phyloP scores from a whole-genome alignment of 108 stramenopile genomes.

The Cyclotella kingstonii region DNA sequence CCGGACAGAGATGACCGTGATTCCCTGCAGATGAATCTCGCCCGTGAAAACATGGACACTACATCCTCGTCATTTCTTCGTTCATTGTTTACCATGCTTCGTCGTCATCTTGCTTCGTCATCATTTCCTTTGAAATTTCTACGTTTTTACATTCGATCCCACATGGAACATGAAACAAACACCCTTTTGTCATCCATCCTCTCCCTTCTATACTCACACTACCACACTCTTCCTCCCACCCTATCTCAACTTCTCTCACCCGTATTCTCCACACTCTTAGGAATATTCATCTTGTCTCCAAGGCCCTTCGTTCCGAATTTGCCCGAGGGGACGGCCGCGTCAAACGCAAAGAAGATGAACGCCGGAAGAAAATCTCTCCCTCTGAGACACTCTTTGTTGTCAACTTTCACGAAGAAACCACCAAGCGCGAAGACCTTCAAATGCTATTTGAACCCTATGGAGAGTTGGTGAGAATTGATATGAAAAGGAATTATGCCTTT shows the following conservation, averaged over 20 bases:
- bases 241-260: not conserved
- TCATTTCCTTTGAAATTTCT: too few relatives aligned
- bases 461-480: slow-evolving; percentile 79
- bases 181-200: not conserved
- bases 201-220: not conserved
- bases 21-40: not conserved
- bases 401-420: slow-evolving; percentile 87
- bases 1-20: too few relatives aligned
- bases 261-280: slow-evolving; percentile 34
- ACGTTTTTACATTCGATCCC: too few relatives aligned
- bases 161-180: too few relatives aligned
- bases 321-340: slow-evolving; percentile 86
- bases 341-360: slow-evolving; percentile 91
- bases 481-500: slow-evolving; percentile 93
- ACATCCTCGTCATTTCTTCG: slow-evolving; percentile 4
- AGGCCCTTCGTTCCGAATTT: slow-evolving; percentile 78
- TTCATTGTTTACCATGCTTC: slow-evolving; percentile 2
- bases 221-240: slow-evolving; percentile 10
- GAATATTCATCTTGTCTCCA: slow-evolving; percentile 66
- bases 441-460: slow-evolving; percentile 71
- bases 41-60: not conserved
- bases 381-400: slow-evolving; percentile 78
- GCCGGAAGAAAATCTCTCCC: slow-evolving; percentile 82
- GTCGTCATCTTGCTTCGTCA: slow-evolving; percentile 12
- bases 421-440: slow-evolving; percentile 80